phyloP scores from a whole-genome alignment of 2,329 filamentous ascomycete genomes.

The Fusarium udum region DNA sequence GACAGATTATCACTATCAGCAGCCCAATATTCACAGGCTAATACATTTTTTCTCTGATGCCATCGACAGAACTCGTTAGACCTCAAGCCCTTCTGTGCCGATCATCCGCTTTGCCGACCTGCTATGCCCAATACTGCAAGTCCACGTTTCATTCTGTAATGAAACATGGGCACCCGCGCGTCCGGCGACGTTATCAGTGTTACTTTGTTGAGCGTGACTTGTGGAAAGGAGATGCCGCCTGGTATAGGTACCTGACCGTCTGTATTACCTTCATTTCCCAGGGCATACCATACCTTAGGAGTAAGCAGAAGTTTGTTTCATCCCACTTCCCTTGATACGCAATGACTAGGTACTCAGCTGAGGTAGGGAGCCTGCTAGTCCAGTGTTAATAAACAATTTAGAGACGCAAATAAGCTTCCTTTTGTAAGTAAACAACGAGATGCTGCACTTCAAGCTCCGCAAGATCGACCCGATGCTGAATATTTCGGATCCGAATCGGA shows the following conservation, averaged over 20 bases:
- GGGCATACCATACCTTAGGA: not conserved
- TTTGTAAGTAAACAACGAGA: not conserved
- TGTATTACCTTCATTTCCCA: not conserved
- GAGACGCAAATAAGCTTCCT: not conserved
- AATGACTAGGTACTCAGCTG: not conserved
- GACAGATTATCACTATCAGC: not conserved
- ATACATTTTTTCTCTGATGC: not conserved
- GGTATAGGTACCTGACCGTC: not conserved
- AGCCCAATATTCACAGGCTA: not conserved
- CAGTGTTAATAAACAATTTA: not conserved
- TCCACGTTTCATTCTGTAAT: constrained; percentile 26
- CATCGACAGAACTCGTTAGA: constrained; percentile 3
- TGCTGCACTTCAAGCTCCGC: not conserved
- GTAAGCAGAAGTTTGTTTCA: not conserved
- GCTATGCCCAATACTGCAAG: constrained; percentile 20
- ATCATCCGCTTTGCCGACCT: constrained; percentile 36
- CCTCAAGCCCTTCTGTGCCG: constrained; percentile 22
- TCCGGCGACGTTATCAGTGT: not conserved
- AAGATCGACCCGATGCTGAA: not conserved
- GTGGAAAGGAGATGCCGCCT: not conserved
- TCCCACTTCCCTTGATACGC: not conserved
- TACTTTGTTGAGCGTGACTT: not conserved
- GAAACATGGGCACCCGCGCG: constrained; percentile 8
- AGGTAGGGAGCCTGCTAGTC: not conserved
- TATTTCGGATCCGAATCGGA: constrained; percentile 36